Conservation (phyloP, 2,329 filamentous ascomycete genomes). For the Pseudopyricularia javanii region DNA sequence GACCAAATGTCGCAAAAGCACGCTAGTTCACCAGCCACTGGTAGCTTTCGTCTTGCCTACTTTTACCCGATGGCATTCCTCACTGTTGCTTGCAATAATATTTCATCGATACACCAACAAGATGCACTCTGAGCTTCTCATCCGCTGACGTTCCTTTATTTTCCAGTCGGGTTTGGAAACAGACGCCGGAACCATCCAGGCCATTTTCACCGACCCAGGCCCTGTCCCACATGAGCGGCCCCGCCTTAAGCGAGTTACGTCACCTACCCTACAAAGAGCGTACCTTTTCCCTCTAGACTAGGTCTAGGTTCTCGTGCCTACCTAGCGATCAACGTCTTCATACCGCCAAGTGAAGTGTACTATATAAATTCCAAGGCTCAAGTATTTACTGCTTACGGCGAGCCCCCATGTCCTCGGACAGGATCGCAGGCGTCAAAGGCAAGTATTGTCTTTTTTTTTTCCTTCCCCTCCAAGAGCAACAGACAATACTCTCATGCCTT, state of each 20-base stretch:
- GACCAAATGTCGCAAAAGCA: too few species aligned
- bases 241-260: background rate
- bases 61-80: too few species aligned
- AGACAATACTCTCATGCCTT: background rate
- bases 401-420: background rate
- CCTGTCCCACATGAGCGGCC: background rate
- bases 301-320: background rate
- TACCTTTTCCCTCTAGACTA: background rate
- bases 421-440: background rate
- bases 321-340: background rate
- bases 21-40: too few species aligned
- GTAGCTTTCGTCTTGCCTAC: too few species aligned
- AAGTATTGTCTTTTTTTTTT: background rate
- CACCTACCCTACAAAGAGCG: background rate
- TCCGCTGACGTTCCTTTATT: too few species aligned
- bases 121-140: too few species aligned
- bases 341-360: background rate
- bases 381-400: too few species aligned
- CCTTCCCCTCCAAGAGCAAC: background rate
- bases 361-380: background rate
- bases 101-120: too few species aligned
- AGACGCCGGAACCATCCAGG: too few species aligned
- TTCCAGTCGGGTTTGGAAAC: too few species aligned
- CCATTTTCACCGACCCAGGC: background rate
- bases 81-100: too few species aligned